phyloP scores from a whole-genome alignment of 2,329 filamentous ascomycete genomes.

The Domatiomyces globalis region DNA sequence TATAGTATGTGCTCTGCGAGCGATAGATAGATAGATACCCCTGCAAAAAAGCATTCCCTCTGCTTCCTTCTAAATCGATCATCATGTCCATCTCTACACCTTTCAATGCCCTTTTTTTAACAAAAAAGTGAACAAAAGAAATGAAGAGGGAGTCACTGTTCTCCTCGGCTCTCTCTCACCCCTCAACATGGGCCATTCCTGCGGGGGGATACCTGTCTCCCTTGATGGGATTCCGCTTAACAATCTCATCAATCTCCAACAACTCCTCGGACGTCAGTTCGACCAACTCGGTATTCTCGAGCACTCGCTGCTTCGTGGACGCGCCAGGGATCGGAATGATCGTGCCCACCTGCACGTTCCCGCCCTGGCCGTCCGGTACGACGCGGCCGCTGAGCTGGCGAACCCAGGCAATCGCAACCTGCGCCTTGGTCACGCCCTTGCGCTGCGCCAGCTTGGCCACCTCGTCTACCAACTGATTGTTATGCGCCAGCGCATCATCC shows the following conservation, averaged over 20 bases:
- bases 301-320: conserved; percentile 24
- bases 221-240: conserved; percentile 22
- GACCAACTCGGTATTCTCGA: conserved; percentile 28
- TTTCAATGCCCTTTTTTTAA: too few relatives aligned
- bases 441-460: conserved; percentile 31
- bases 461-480: conserved; percentile 35
- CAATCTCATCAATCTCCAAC: conserved; percentile 35
- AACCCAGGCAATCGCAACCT: conserved; percentile 39
- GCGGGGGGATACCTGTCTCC: neutral
- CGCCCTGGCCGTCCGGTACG: conserved; percentile 9
- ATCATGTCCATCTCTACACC: too few relatives aligned
- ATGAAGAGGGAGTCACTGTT: too few relatives aligned
- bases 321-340: conserved; percentile 33
- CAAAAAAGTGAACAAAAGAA: too few relatives aligned
- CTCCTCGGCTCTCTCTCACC: neutral
- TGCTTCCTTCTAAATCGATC: too few relatives aligned
- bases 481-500: conserved; percentile 36
- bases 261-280: conserved; percentile 35
- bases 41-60: too few relatives aligned
- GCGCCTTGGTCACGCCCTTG: conserved; percentile 32
- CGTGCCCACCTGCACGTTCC: conserved; percentile 9
- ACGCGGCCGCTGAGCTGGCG: conserved; percentile 26
- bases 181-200: neutral
- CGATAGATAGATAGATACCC: too few relatives aligned
- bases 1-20: too few relatives aligned